These are phyloP conservation scores for Kentomonas sorsogonicus DNA, from an alignment of 208 protist species.

Conservation along the genomic window DNA sequence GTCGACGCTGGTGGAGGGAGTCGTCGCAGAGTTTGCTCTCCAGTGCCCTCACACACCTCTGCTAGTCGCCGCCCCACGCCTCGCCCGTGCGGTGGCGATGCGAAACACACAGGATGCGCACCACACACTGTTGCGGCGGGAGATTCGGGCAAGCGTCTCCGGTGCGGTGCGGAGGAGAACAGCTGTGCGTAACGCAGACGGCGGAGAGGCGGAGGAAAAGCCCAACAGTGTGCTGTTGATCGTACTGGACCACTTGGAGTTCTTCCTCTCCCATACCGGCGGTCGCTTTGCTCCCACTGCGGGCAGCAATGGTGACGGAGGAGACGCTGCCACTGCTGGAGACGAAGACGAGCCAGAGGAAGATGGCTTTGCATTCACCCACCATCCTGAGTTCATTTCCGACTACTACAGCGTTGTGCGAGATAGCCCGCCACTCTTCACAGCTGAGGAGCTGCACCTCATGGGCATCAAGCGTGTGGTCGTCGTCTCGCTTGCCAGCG, in stretches of 20 bases:
- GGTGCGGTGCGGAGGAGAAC: not conserved
- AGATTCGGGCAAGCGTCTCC: slow-evolving; percentile 1
- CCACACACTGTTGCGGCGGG: slow-evolving; percentile 43
- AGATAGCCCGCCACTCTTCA: slow-evolving; percentile 29
- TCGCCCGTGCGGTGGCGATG: slow-evolving; percentile 28
- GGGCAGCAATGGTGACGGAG: not conserved
- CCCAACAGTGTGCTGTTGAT: slow-evolving; percentile 15
- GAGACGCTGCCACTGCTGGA: not conserved
- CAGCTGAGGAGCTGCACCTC: slow-evolving; percentile 15
- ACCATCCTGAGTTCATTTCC: slow-evolving; percentile 32
- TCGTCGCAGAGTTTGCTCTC: not conserved
- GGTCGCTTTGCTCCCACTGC: not conserved
- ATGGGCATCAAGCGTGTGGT: slow-evolving; percentile 25
- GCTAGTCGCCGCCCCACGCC: slow-evolving; percentile 17
- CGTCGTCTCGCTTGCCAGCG: too few species aligned
- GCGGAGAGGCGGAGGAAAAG: not conserved
- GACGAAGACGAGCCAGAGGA: slow-evolving; percentile 2
- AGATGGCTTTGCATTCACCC: not conserved
- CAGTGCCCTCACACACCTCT: slow-evolving; percentile 2
- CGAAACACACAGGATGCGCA: slow-evolving; percentile 28
- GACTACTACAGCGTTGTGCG: slow-evolving; percentile 58
- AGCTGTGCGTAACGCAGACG: not conserved
- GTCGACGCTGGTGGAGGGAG: slow-evolving; percentile 31
- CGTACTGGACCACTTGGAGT: slow-evolving; percentile 64
- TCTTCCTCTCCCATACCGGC: slow-evolving; percentile 28